Evolutionary conservation across 768 basidiomycete genomes (phyloP), one percentile per base, ranked within the genome.

Genomic region (Lactarius evosmus): DNA sequence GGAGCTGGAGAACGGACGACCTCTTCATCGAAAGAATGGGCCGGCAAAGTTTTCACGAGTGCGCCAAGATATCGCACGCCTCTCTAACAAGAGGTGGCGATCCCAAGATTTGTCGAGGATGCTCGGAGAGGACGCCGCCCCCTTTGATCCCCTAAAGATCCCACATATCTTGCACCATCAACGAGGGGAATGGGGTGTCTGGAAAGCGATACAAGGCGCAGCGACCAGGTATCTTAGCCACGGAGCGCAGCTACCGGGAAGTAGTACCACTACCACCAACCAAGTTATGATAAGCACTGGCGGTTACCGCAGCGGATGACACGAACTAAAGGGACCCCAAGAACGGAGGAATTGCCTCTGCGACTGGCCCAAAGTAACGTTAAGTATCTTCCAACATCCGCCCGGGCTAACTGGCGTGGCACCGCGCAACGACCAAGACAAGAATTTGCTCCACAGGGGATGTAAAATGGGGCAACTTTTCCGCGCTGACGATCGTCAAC

Each of bases 381-480:
- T n/a, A n/a, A n/a, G n/a, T n/a, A n/a, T n/a, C n/a, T n/a, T n/a
- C n/a, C n/a, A n/a, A n/a, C n/a, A n/a, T n/a, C n/a, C n/a, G n/a
- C n/a, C 38, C 14, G 16, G 17, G 16, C 38, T 40, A 14, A 14
- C 14, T 16, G 7, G 38, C 0, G 16, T 40, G 16, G 38, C 30
- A 49, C 57, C 57, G 33, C 29, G 5, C 8, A 40, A n/a, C 29
- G 9, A 11, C 12, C 44, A 36, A 6, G 2, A 51, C 41, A 8
- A 46, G 56, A n/a, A 46, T 44, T 32, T 58, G n/a, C 41, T 58
- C 44, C 40, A 33, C 41, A 16, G 44, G 32, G 25, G 14, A 51
- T 17, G 27, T 27, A 29, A 58, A 49, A 46, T 22, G 38, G 33
- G 14, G 38, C 17, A 1, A 11, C 11, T 34, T 58, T 33, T 17